phyloP scores from a whole-genome alignment of 1,284 basidiomycete species.

The Leccinum angustisporum region DNA sequence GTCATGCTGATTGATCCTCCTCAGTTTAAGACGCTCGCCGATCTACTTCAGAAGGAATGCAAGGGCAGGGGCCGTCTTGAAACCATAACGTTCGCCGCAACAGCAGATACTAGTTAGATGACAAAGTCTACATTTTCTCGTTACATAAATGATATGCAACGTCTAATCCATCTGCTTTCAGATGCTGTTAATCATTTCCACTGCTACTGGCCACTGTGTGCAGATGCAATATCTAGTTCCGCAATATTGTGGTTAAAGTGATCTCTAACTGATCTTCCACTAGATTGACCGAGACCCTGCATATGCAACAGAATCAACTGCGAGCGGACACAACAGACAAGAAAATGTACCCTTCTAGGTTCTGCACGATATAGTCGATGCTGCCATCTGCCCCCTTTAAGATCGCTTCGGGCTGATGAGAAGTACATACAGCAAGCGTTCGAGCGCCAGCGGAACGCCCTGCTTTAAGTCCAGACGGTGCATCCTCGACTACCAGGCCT shows the following conservation, averaged over 20 bases:
- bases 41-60: conserved; percentile 87
- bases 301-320: neutral
- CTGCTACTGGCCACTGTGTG: neutral
- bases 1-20: conserved; percentile 91
- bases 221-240: conserved; percentile 13
- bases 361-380: conserved; percentile 22
- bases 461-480: conserved; percentile 73
- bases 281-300: conserved; percentile 21
- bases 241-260: conserved; percentile 11
- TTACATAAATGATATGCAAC: neutral
- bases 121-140: neutral
- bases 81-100: conserved; percentile 74
- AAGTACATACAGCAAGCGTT: conserved; percentile 82
- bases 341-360: conserved; percentile 22
- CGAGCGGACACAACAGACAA: neutral
- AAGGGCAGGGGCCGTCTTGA: conserved; percentile 85
- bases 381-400: conserved; percentile 12
- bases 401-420: conserved; percentile 51
- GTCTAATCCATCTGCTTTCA: neutral
- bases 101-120: conserved; percentile 38
- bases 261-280: conserved; percentile 26
- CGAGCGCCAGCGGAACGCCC: conserved; percentile 73
- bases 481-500: conserved; percentile 85
- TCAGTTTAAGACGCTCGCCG: conserved; percentile 87
- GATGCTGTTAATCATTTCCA: conserved; percentile 2